These are phyloP conservation scores for Helianthus tuberosus DNA, from an alignment of 129 eudicot genomes.

Conservation along the genomic window DNA sequence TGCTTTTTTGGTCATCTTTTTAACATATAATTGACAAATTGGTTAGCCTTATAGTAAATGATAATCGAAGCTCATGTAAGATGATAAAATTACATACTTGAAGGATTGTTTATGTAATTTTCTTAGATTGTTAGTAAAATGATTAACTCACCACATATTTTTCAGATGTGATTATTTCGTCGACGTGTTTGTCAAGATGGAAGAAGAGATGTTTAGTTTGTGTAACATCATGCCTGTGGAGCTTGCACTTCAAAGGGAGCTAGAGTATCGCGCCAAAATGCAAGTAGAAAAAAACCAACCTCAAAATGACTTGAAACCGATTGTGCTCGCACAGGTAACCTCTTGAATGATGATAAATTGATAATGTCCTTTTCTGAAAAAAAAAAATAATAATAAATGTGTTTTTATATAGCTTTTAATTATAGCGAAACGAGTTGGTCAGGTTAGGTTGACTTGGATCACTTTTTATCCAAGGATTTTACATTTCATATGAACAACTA, in stretches of 20 bases:
- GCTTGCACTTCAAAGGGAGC: constrained; percentile 54
- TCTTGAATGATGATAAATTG: too few relatives aligned
- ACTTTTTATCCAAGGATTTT: too few relatives aligned
- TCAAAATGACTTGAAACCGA: constrained; percentile 31
- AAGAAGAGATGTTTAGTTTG: constrained; percentile 51
- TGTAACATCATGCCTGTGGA: constrained; percentile 52
- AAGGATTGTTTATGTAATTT: neutral
- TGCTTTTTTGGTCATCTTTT: too few relatives aligned
- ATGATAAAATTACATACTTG: neutral
- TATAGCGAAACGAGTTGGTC: too few relatives aligned
- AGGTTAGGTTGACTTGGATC: too few relatives aligned
- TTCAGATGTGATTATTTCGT: constrained; percentile 13
- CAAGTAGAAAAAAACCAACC: constrained; percentile 27
- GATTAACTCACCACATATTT: neutral
- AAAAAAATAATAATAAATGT: too few relatives aligned
- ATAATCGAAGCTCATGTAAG: neutral
- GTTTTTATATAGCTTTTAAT: too few relatives aligned
- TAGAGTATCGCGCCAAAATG: constrained; percentile 53
- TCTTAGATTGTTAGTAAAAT: neutral
- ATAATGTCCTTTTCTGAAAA: too few relatives aligned
- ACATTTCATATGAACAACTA: too few relatives aligned
- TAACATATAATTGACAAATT: too few relatives aligned
- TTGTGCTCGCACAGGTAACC: constrained; percentile 39
- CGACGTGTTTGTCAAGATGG: constrained; percentile 36
- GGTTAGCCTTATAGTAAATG: neutral